These are phyloP conservation scores for Cylindrodendrum hubeiense DNA, from an alignment of 2,329 filamentous ascomycete genomes.

Conservation along the genomic window DNA sequence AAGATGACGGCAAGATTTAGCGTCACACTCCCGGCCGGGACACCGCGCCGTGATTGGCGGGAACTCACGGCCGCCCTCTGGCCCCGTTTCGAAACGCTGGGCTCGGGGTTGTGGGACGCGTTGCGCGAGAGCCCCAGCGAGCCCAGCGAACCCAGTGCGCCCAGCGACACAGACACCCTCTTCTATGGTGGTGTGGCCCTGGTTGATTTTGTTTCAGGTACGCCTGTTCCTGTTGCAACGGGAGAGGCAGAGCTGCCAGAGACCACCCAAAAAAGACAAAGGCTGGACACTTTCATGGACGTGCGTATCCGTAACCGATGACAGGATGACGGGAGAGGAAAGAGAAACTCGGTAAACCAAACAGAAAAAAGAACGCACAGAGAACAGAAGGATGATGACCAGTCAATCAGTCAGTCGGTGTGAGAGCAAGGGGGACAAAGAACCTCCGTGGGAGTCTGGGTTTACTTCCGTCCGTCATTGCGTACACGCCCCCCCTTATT, in stretches of 20 bases:
- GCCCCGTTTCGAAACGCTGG: conserved; percentile 43
- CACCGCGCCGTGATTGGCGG: conserved; percentile 34
- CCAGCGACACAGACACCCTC: not conserved
- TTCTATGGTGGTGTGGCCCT: conserved; percentile 13
- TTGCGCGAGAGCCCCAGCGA: not conserved
- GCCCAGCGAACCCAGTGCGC: not conserved
- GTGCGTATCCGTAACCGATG: conserved; percentile 5
- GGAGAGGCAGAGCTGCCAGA: conserved; percentile 19
- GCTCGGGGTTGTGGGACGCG: conserved; percentile 26
- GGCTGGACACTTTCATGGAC: conserved; percentile 1
- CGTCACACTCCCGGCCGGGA: conserved; percentile 11
- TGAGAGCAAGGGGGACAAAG: conserved; percentile 1
- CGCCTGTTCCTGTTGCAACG: conserved; percentile 25
- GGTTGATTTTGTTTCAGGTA: conserved; percentile 30
- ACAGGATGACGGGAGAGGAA: conserved; percentile 17
- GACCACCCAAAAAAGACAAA: conserved; percentile 12
- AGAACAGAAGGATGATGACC: conserved; percentile 9
- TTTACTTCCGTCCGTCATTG: not conserved
- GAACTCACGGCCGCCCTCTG: conserved; percentile 26
- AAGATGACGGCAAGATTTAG: conserved; percentile 37
- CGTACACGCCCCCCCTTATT: conserved; percentile 8
- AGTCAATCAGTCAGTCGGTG: conserved; percentile 11
- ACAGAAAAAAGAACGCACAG: conserved; percentile 12
- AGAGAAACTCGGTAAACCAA: conserved; percentile 7
- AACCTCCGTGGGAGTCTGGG: not conserved